phyloP scores from a whole-genome alignment of 352 stramenopile species.

The Stramenopiles sp. region DNA sequence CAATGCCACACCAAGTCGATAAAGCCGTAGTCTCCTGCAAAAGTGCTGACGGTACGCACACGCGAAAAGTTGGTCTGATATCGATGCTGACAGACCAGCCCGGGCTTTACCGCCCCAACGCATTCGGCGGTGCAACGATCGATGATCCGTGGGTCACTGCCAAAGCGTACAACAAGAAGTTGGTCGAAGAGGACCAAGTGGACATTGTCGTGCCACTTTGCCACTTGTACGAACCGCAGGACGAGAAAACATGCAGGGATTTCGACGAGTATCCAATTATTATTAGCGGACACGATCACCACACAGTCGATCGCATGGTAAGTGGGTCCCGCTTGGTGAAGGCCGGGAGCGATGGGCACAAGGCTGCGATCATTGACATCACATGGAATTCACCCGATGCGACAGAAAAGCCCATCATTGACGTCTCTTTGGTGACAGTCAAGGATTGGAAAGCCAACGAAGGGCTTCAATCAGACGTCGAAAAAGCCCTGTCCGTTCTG shows the following conservation, averaged over 20 bases:
- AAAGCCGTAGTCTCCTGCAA: slow-evolving; percentile 21
- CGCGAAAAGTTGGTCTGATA: slow-evolving; percentile 20
- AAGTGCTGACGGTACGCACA: slow-evolving; percentile 18
- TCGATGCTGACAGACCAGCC: slow-evolving; percentile 23
- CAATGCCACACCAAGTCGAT: slow-evolving; percentile 21
- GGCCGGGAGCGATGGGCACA: slow-evolving; percentile 21
- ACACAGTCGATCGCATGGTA: slow-evolving; percentile 23
- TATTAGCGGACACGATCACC: slow-evolving; percentile 26
- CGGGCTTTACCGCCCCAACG: slow-evolving; percentile 20
- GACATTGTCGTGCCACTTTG: slow-evolving; percentile 25
- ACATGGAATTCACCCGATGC: slow-evolving; percentile 20
- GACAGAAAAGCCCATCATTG: not conserved
- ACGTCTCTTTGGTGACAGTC: slow-evolving; percentile 20
- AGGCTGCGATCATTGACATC: slow-evolving; percentile 22
- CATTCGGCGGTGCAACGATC: slow-evolving; percentile 22
- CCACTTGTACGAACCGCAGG: slow-evolving; percentile 25
- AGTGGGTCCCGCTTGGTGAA: slow-evolving; percentile 24
- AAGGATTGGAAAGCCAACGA: too few relatives aligned
- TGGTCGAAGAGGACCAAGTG: slow-evolving; percentile 22
- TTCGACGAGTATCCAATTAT: slow-evolving; percentile 27
- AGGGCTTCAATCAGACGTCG: too few relatives aligned
- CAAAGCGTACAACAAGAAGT: slow-evolving; percentile 16
- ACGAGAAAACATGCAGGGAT: slow-evolving; percentile 22
- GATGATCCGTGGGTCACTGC: slow-evolving; percentile 22
- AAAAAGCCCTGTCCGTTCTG: too few relatives aligned